Conservation (phyloP, 495 filamentous ascomycete species). For the Aspergillus coremiiformis region DNA sequence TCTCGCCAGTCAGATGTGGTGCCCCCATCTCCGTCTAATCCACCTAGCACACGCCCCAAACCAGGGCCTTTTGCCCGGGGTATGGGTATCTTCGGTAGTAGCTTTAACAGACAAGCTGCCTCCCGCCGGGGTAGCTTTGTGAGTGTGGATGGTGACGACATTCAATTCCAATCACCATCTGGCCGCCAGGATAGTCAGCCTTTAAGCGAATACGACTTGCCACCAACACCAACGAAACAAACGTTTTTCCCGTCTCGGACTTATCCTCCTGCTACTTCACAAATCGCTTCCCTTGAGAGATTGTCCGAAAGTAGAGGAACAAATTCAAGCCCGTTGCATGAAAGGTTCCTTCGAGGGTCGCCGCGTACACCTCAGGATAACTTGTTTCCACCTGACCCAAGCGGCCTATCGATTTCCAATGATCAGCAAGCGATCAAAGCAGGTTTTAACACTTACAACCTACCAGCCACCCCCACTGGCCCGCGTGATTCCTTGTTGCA, state of each 20-base stretch:
- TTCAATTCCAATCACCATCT: constrained; percentile 47
- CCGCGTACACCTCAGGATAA: constrained; percentile 76
- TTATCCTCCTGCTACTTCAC: constrained; percentile 35
- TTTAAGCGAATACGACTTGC: constrained; percentile 64
- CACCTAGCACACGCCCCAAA: constrained; percentile 36
- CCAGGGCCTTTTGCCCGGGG: constrained; percentile 58
- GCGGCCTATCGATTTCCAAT: constrained; percentile 64
- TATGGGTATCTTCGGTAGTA: constrained; percentile 60
- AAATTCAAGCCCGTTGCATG: constrained; percentile 30
- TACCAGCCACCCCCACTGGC: constrained; percentile 73
- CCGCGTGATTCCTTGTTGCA: constrained; percentile 53
- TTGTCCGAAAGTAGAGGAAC: constrained; percentile 27
- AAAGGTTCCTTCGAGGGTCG: constrained; percentile 45
- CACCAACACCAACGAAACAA: constrained; percentile 89
- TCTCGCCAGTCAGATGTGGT: constrained; percentile 57
- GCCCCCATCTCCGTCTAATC: constrained; percentile 57
- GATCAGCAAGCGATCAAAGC: constrained; percentile 35
- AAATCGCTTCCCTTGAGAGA: constrained; percentile 33
- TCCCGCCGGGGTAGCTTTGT: constrained; percentile 66
- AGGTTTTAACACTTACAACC: constrained; percentile 39
- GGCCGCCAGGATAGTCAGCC: constrained; percentile 52
- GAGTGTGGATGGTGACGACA: constrained; percentile 70
- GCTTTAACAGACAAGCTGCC: constrained; percentile 40
- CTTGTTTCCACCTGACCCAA: constrained; percentile 72
- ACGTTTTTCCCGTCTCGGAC: constrained; percentile 40